A percentile compares a stretch with the other conserved stretches of the same genome.
phyloP scores from a whole-genome alignment of 805 yeast genomes.

The Yarrowia sp. region DNA sequence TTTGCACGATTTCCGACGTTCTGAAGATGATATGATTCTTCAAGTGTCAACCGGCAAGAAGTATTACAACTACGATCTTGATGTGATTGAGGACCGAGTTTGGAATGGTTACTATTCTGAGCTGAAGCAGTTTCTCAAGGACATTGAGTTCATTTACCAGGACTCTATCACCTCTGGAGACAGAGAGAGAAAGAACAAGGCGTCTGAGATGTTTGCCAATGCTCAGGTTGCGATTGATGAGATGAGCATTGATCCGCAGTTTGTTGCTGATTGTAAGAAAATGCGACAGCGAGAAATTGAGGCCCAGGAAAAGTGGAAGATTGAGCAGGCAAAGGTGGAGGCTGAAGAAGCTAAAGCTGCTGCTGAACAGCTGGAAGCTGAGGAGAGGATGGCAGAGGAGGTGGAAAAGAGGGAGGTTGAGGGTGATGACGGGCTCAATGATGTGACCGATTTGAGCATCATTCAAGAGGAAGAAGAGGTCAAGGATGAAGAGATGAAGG shows the following conservation, averaged over 20 bases:
- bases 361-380: slow-evolving; percentile 23
- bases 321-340: slow-evolving; percentile 29
- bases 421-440: slow-evolving; percentile 5
- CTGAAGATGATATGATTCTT: slow-evolving; percentile 70
- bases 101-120: slow-evolving; percentile 97
- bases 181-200: slow-evolving; percentile 73
- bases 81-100: slow-evolving; percentile 85
- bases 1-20: slow-evolving; percentile 42
- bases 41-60: slow-evolving; percentile 72
- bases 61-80: slow-evolving; percentile 87
- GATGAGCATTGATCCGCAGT: slow-evolving; percentile 57
- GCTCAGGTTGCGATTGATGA: slow-evolving; percentile 96
- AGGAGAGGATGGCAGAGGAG: background rate
- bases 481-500: slow-evolving; percentile 27
- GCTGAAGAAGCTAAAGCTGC: slow-evolving; percentile 26
- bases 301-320: slow-evolving; percentile 33
- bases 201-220: slow-evolving; percentile 94
- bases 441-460: background rate
- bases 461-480: slow-evolving; percentile 7
- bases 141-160: slow-evolving; percentile 75
- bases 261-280: slow-evolving; percentile 72
- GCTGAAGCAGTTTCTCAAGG: slow-evolving; percentile 84
- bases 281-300: slow-evolving; percentile 52
- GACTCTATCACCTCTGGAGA: slow-evolving; percentile 77
- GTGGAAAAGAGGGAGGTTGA: slow-evolving; percentile 1